A percentile compares a stretch with the other conserved stretches of the same genome.
Evolutionary conservation across 441 rosid species (phyloP).

Genomic region (Daphne laureola): DNA sequence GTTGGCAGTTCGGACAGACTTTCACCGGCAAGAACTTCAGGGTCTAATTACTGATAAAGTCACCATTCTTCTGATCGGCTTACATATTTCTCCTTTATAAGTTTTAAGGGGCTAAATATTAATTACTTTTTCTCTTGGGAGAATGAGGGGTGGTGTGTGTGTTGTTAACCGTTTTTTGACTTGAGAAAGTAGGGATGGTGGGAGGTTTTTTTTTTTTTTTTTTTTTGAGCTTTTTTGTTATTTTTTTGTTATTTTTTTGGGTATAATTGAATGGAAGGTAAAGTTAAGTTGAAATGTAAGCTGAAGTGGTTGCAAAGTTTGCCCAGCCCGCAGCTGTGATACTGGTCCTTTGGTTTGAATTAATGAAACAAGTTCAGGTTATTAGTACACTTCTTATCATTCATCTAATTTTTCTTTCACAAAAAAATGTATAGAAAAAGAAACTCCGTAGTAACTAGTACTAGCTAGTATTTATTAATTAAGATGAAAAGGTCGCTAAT

Average conservation of each 20-base stretch:
- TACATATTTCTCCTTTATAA: neutral
- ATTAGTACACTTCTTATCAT: neutral
- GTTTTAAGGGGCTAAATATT: neutral
- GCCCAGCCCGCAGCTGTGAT: conserved; percentile 40
- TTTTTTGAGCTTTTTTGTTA: too few species aligned
- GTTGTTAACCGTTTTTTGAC: conserved; percentile 5
- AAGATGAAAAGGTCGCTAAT: too few species aligned
- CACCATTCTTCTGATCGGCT: too few species aligned
- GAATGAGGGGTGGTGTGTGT: conserved; percentile 11
- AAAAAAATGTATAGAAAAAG: too few species aligned
- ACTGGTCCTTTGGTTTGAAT: neutral
- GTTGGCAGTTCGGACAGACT: conserved; percentile 78
- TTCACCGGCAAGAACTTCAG: conserved; percentile 68
- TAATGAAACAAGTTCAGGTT: conserved; percentile 10
- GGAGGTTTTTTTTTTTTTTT: too few species aligned
- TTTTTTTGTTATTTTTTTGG: too few species aligned
- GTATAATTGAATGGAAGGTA: neutral
- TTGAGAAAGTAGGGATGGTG: neutral
- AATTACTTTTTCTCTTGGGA: conserved; percentile 1
- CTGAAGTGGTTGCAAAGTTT: conserved; percentile 30
- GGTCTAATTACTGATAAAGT: conserved; percentile 15
- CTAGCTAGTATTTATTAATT: too few species aligned
- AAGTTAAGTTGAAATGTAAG: conserved; percentile 14
- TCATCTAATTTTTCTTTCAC: too few species aligned
- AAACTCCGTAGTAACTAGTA: too few species aligned